phyloP scores from a whole-genome alignment of 305 asterid genomes.

The Ilex paraguariensis region DNA sequence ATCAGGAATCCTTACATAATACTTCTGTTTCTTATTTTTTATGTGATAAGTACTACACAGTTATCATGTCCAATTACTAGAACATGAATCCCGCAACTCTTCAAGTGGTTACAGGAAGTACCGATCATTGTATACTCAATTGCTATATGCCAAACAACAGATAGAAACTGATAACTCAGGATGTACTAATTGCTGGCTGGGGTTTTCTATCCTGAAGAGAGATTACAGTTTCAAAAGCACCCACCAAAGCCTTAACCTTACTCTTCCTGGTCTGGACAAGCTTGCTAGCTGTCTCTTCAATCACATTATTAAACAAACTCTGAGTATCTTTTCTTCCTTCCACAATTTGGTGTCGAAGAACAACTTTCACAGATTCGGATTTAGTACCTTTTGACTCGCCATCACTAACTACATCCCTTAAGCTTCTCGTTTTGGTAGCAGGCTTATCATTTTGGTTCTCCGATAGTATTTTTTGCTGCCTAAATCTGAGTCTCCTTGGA shows the following conservation, averaged over 20 bases:
- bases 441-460: constrained; percentile 10
- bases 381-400: constrained; percentile 5
- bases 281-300: constrained; percentile 32
- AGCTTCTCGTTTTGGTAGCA: constrained; percentile 7
- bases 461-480: constrained; percentile 8
- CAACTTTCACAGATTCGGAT: constrained; percentile 10
- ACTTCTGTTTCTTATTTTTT: no score
- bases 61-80: no score
- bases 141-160: no score
- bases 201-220: constrained; percentile 27
- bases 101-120: no score
- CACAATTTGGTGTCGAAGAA: constrained; percentile 17
- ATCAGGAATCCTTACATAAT: no score
- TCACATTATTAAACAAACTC: constrained; percentile 25
- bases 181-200: constrained; percentile 8
- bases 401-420: constrained; percentile 16
- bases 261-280: constrained; percentile 21
- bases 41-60: no score
- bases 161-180: background rate
- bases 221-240: constrained; percentile 49
- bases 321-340: constrained; percentile 10
- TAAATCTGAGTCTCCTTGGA: constrained; percentile 15
- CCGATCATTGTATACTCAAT: no score
- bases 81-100: no score
- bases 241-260: constrained; percentile 53